Percentiles rank a stretch among this genome's conserved stretches.
These are phyloP conservation scores for Solanum ossicruentum DNA, from an alignment of 257 asterid genomes.

Conservation along the genomic window DNA sequence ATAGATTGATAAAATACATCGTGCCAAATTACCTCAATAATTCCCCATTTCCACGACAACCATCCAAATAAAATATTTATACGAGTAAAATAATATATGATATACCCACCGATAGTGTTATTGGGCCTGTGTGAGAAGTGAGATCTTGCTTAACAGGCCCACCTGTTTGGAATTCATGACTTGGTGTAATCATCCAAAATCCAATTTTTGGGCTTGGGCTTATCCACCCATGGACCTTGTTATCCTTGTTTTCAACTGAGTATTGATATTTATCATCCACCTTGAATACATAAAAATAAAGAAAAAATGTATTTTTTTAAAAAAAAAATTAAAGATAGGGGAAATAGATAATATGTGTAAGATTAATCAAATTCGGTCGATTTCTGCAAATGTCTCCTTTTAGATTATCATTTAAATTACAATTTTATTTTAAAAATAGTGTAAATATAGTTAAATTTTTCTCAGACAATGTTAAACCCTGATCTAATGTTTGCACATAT, in stretches of 20 bases:
- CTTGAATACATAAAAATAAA: background rate
- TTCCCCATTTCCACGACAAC: background rate
- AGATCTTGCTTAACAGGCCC: constrained; percentile 30
- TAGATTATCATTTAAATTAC: too few species aligned
- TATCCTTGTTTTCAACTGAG: constrained; percentile 11
- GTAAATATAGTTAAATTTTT: too few species aligned
- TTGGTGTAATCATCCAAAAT: constrained; percentile 25
- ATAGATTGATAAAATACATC: too few species aligned
- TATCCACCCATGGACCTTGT: constrained; percentile 22
- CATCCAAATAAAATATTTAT: background rate
- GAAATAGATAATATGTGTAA: background rate
- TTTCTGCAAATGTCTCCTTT: background rate
- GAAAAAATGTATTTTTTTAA: background rate
- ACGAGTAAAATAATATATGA: background rate
- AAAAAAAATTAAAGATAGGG: background rate
- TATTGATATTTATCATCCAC: constrained; percentile 33
- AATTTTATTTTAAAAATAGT: too few species aligned
- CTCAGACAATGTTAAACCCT: too few species aligned
- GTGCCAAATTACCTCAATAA: background rate
- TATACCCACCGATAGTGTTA: constrained; percentile 8
- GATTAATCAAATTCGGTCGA: background rate
- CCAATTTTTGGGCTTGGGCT: constrained; percentile 6
- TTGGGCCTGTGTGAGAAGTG: constrained; percentile 30
- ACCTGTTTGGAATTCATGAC: constrained; percentile 18
- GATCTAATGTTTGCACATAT: too few species aligned